phyloP scores from a whole-genome alignment of 2,329 filamentous ascomycete species.

The Phialemoniopsis sp. region DNA sequence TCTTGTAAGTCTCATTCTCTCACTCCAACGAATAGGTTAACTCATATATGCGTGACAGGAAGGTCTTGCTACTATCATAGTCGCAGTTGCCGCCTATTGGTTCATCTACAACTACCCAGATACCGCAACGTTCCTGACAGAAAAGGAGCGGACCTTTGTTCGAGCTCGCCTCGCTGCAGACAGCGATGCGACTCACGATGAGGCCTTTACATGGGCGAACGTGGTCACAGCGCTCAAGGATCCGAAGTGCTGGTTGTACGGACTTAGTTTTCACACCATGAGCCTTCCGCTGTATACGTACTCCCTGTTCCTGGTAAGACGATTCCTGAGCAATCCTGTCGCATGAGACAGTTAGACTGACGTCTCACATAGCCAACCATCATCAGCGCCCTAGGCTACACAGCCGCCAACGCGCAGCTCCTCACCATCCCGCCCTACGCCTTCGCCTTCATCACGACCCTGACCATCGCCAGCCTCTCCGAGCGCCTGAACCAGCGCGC shows the following conservation, averaged over 20 bases:
- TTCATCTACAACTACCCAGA: conserved; percentile 65
- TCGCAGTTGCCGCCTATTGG: conserved; percentile 45
- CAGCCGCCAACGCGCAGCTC: conserved; percentile 48
- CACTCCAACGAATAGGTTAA: conserved; percentile 23
- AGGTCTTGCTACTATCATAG: conserved; percentile 49
- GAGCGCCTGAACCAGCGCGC: conserved; percentile 55
- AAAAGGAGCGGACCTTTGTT: conserved; percentile 52
- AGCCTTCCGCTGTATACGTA: conserved; percentile 57
- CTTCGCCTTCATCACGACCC: conserved; percentile 55
- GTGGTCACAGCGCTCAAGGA: conserved; percentile 62
- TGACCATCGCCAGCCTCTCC: conserved; percentile 54
- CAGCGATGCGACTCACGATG: conserved; percentile 64
- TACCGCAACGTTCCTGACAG: conserved; percentile 52
- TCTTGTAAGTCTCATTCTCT: conserved; percentile 39
- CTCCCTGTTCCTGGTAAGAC: conserved; percentile 46
- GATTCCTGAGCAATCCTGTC: not conserved
- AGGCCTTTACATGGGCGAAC: conserved; percentile 64
- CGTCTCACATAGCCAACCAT: conserved; percentile 38
- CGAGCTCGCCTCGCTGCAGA: conserved; percentile 61
- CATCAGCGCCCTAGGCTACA: conserved; percentile 49
- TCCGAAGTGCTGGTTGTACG: conserved; percentile 70
- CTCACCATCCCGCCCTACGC: conserved; percentile 63
- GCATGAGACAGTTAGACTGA: conserved; percentile 3
- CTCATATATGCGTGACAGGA: conserved; percentile 40
- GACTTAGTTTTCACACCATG: conserved; percentile 68